Evolutionary conservation across 805 yeast genomes (phyloP).

Genomic region (Starmerella floricola): DNA sequence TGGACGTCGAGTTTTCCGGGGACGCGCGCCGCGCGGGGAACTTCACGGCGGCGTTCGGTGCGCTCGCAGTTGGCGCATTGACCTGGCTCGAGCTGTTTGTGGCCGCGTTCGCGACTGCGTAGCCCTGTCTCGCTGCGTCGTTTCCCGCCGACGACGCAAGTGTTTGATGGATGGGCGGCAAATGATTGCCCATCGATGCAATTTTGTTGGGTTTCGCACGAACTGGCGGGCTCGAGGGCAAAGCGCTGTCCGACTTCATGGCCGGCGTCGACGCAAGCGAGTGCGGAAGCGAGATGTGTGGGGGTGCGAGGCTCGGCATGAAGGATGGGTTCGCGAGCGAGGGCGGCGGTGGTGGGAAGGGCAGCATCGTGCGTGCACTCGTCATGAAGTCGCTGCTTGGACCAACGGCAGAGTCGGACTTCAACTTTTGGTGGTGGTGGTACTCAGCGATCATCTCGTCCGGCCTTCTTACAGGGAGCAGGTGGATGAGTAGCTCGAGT

Average conservation of each 20-base stretch:
- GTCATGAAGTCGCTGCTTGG: neutral
- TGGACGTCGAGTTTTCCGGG: neutral
- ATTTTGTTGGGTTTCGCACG: conserved; percentile 11
- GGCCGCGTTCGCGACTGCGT: too few relatives aligned
- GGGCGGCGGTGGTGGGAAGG: conserved; percentile 4
- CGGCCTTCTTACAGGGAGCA: conserved; percentile 15
- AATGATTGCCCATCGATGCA: neutral
- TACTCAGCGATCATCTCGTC: conserved; percentile 10
- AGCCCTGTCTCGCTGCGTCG: too few relatives aligned
- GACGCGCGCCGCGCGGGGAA: conserved; percentile 3
- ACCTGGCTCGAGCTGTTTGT: too few relatives aligned
- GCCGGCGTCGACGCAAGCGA: conserved; percentile 1
- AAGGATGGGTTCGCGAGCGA: conserved; percentile 4
- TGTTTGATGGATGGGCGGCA: too few relatives aligned
- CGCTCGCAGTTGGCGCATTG: neutral
- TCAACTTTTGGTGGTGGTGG: neutral
- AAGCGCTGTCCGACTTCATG: conserved; percentile 1
- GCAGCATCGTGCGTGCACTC: neutral
- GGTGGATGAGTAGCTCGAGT: conserved; percentile 16
- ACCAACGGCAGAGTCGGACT: neutral
- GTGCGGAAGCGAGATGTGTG: conserved; percentile 6
- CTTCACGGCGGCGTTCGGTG: neutral
- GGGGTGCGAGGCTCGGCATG: conserved; percentile 8
- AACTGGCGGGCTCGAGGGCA: conserved; percentile 19
- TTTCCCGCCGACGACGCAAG: too few relatives aligned